Base-by-base conservation (phyloP, 768 basidiomycete species). In the Boletus subparvulus region DNA sequence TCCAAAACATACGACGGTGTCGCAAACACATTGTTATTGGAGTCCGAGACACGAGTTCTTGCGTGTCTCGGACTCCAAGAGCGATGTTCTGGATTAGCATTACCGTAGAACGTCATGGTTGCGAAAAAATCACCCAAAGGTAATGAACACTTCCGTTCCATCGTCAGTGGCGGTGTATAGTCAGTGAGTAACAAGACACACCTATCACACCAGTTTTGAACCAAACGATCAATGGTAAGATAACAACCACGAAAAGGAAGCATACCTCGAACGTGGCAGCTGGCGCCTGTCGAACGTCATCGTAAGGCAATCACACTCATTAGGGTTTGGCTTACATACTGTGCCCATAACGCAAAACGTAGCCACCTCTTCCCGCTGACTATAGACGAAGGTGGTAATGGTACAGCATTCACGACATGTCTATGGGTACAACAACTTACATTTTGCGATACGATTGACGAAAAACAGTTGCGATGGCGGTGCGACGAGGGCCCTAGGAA, bases 391-490 rank as follows among this genome's bases (percentile, higher is more conserved):
- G 32, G 17, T 16, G 48, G 45, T 41, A 30, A 47, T 50, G 33
- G 24, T 36, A 56, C 13, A 24, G 42, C 4, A 36, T 24, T 37
- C 39, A 42, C 13, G 51, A 50, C 41, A 51, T 26, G 48, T 6
- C 13, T 24, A 41, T 45, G 48, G 30, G 24, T 12, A 54, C 10
- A 39, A 54, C 64, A n/a, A n/a, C n/a, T 32, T 46, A 66, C 63
- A 64, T 42, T 56, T 65, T 21, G 54, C 48, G 30, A 64, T 64
- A 3, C 64, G 64, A 32, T 59, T 46, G 21, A 64, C 40, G 32
- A 64, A 64, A 47, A 64, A 64, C 12, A 64, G 33, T 26, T 64
- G 63, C 0, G 64, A 51, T 10, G 64, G 60, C 13, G 65, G 50
- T 33, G 63, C 64, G 14, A 62, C 60, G 17, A 65, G 37, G 2